Conservation (phyloP, 2,329 filamentous ascomycete genomes). For the Phialophora macrospora region DNA sequence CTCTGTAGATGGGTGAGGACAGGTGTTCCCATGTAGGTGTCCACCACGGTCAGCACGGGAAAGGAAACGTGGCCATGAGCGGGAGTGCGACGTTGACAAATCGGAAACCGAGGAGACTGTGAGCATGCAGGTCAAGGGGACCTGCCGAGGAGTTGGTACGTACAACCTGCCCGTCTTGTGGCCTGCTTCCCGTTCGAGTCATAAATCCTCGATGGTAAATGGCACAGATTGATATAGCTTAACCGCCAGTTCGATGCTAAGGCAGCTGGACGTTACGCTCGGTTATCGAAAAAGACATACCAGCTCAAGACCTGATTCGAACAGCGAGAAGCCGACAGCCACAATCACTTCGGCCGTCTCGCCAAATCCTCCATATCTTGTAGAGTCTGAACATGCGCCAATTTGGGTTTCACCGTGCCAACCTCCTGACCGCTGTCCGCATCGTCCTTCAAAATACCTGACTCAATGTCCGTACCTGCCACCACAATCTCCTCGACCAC, state of each 20-base stretch:
- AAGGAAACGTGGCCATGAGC: not conserved
- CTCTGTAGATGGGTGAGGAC: not conserved
- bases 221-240: not conserved
- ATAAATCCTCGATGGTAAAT: not conserved
- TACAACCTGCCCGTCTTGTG: not conserved
- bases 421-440: slow-evolving; percentile 18
- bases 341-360: slow-evolving; percentile 16
- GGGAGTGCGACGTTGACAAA: not conserved
- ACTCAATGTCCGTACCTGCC: slow-evolving; percentile 17
- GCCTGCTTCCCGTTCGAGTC: not conserved
- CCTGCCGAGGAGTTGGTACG: not conserved
- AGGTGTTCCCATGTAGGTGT: not conserved
- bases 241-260: not conserved
- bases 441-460: slow-evolving; percentile 1
- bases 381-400: slow-evolving; percentile 32
- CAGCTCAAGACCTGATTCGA: not conserved
- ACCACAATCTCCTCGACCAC: not conserved
- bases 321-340: not conserved
- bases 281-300: not conserved
- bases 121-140: not conserved
- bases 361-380: slow-evolving; percentile 28
- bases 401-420: slow-evolving; percentile 33
- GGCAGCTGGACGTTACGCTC: not conserved
- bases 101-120: not conserved
- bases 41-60: not conserved